These are phyloP conservation scores for Claviceps digitariae DNA, from an alignment of 2,329 filamentous ascomycete genomes.

Conservation along the genomic window DNA sequence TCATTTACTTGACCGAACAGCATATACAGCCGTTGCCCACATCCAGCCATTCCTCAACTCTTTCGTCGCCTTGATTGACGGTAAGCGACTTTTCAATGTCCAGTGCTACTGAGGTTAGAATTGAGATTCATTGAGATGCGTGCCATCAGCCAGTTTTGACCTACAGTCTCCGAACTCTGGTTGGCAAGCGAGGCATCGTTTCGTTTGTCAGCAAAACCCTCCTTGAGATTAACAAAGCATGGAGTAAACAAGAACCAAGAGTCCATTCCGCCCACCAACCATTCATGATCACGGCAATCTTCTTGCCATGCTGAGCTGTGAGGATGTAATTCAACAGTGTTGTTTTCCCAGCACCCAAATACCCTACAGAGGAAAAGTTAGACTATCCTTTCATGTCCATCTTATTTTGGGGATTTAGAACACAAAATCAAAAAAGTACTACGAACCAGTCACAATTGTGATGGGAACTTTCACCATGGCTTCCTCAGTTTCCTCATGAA, in stretches of 20 bases:
- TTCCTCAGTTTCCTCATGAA: slow-evolving; percentile 27
- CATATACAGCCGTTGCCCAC: slow-evolving; percentile 96
- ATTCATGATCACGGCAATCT: slow-evolving; percentile 95
- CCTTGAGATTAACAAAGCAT: not conserved
- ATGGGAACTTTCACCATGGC: slow-evolving; percentile 59
- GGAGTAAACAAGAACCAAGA: not conserved
- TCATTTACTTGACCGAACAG: slow-evolving; percentile 76
- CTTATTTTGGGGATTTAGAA: not conserved
- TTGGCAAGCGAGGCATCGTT: not conserved
- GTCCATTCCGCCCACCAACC: slow-evolving; percentile 26
- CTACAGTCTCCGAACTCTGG: slow-evolving; percentile 70
- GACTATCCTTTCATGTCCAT: not conserved
- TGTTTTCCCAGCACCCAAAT: slow-evolving; percentile 90
- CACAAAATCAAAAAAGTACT: not conserved
- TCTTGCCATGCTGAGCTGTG: slow-evolving; percentile 90
- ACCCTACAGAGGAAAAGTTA: slow-evolving; percentile 43
- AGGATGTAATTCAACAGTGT: slow-evolving; percentile 93
- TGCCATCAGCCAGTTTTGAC: slow-evolving; percentile 13
- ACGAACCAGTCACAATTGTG: slow-evolving; percentile 64
- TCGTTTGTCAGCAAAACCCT: not conserved
- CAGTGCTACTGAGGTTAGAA: slow-evolving; percentile 42
- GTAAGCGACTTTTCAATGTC: slow-evolving; percentile 96
- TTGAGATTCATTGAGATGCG: slow-evolving; percentile 5
- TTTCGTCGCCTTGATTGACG: slow-evolving; percentile 68
- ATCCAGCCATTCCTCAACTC: slow-evolving; percentile 89